These are phyloP conservation scores for Teunomyces panamensis DNA, from an alignment of 805 yeast genomes.

Conservation along the genomic window DNA sequence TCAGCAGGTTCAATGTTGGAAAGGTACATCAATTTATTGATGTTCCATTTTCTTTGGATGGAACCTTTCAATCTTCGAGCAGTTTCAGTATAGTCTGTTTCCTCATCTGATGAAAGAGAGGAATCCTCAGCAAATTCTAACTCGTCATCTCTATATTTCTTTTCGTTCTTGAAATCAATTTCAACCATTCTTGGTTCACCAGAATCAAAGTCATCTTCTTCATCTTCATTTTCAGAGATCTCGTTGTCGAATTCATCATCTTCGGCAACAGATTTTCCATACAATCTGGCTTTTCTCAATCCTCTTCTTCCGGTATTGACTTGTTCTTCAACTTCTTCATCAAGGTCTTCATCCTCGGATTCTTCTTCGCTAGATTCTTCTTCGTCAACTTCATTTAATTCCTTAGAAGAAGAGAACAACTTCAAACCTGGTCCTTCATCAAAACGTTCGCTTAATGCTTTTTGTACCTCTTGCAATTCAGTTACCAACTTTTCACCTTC, in stretches of 20 bases:
- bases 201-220: slow-evolving; percentile 28
- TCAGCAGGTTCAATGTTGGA: slow-evolving; percentile 73
- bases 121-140: slow-evolving; percentile 48
- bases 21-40: slow-evolving; percentile 76
- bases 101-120: slow-evolving; percentile 41
- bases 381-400: slow-evolving; percentile 38
- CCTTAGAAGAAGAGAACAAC: slow-evolving; percentile 63
- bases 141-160: slow-evolving; percentile 31
- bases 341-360: slow-evolving; percentile 25
- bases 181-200: slow-evolving; percentile 45
- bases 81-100: slow-evolving; percentile 40
- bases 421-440: slow-evolving; percentile 68
- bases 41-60: slow-evolving; percentile 63
- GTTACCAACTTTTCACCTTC: slow-evolving; percentile 86
- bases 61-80: slow-evolving; percentile 64
- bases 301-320: slow-evolving; percentile 59
- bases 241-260: slow-evolving; percentile 43
- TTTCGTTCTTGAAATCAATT: slow-evolving; percentile 42
- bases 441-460: slow-evolving; percentile 55
- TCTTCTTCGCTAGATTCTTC: slow-evolving; percentile 38
- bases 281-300: slow-evolving; percentile 56
- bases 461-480: slow-evolving; percentile 67
- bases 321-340: slow-evolving; percentile 23
- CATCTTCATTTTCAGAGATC: slow-evolving; percentile 44
- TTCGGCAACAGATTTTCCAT: slow-evolving; percentile 51